Evolutionary conservation across 106 monocot genomes (phyloP), one percentile per base, ranked within the genome.

Genomic region (Apostasia ramifera): DNA sequence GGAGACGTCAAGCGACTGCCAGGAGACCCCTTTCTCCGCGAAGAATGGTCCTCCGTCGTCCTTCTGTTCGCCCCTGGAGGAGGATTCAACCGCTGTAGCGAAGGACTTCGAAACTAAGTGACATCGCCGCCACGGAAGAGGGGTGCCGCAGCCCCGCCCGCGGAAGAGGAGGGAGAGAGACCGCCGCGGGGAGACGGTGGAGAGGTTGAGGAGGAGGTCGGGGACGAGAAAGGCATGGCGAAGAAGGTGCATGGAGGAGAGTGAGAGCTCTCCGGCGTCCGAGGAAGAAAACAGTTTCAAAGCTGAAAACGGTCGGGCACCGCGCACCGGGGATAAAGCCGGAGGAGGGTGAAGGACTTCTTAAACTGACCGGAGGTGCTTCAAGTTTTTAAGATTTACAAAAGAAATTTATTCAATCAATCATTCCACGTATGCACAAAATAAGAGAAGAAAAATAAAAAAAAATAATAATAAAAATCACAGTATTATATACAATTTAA

Each of bases 1-100:
- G 2, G 93, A 98, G 6, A 98, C 65, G 0, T 90, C 87, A 3
- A 98, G 71, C 1, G 92, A 93, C 38, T 70, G 76, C 98, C 92
- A 98, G 12, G 92, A 79, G 38, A 90, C 77, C 6, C 66, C 81
- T 48, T 93, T 87, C 37, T 66, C 84, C 1, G 98, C 87, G 42
- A 83, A 85, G 80, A 98, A 98, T 53, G 54, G 13, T 49, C 39
- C 45, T 10, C 65, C 10, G 57, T 42, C 49, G 51, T 45, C 7
- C 44, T 54, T 61, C 58, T 2, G n/a, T 4, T 38, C 48, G 61
- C 54, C 66, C 26, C 26, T 26, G 26, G 26, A 26, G 26, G 26
- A 26, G 26, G 26, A 26, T 43, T 55, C 59, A 2, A 47, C 53
- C 3, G 57, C 67, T 26, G 66, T 55, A 42, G 68, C 66, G 14